Percentiles rank a stretch among this genome's conserved stretches.
phyloP scores from a whole-genome alignment of 108 stramenopile genomes.

The Bacterosira constricta region DNA sequence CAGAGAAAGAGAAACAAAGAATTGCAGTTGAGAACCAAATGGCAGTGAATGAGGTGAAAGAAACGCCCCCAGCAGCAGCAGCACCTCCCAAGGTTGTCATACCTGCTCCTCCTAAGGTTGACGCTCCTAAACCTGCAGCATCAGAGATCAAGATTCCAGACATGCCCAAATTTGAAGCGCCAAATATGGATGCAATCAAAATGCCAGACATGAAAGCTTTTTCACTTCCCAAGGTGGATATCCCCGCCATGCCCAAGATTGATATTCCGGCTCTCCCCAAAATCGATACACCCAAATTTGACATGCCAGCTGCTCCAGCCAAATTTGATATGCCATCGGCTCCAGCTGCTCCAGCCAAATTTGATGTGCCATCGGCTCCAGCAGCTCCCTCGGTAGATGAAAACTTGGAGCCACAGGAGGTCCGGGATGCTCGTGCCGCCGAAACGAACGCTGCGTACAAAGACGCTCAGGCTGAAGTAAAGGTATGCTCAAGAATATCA shows the following conservation, averaged over 20 bases:
- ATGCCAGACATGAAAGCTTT: constrained; percentile 19
- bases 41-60: constrained; percentile 36
- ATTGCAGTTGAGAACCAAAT: constrained; percentile 43
- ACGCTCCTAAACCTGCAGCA: constrained; percentile 46
- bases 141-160: too few relatives aligned
- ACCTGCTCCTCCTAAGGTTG: constrained; percentile 6
- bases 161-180: constrained; percentile 53
- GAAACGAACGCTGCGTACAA: constrained; percentile 56
- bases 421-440: constrained; percentile 73
- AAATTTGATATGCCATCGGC: constrained; percentile 48
- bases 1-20: constrained; percentile 51
- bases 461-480: constrained; percentile 67
- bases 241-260: constrained; percentile 52
- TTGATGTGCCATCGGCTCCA: constrained; percentile 46
- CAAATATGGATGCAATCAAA: constrained; percentile 45
- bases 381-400: constrained; percentile 24
- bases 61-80: constrained; percentile 6
- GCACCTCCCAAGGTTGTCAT: not conserved
- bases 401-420: constrained; percentile 68
- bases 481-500: constrained; percentile 55
- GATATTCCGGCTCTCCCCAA: constrained; percentile 48
- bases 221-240: constrained; percentile 33
- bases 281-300: constrained; percentile 55
- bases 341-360: constrained; percentile 8
- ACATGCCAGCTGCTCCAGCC: constrained; percentile 47